Conservation (phyloP, 805 yeast genomes). For the Wickerhamomyces canadensis region DNA sequence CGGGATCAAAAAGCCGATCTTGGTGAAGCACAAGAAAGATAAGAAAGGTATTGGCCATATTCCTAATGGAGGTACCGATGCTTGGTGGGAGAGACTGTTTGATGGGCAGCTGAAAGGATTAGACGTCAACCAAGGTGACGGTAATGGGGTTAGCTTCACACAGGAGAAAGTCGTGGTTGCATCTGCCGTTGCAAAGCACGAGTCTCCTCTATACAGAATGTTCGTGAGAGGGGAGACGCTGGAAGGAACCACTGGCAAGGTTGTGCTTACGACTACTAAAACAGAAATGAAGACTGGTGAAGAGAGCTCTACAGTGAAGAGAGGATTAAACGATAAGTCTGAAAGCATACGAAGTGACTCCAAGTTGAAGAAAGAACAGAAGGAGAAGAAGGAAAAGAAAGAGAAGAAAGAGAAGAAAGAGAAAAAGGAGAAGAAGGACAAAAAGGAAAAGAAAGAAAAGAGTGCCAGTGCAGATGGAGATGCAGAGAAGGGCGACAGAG, state of each 20-base stretch:
- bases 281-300: background rate
- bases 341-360: background rate
- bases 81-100: slow-evolving; percentile 97
- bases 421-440: slow-evolving; percentile 20
- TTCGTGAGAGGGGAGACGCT: slow-evolving; percentile 86
- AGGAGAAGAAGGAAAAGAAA: slow-evolving; percentile 18
- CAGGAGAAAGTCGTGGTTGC: slow-evolving; percentile 46
- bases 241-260: slow-evolving; percentile 61
- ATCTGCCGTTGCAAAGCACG: slow-evolving; percentile 40
- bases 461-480: slow-evolving; percentile 20
- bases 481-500: slow-evolving; percentile 21
- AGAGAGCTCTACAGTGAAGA: slow-evolving; percentile 11
- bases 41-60: slow-evolving; percentile 82
- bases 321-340: slow-evolving; percentile 6
- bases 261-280: slow-evolving; percentile 14
- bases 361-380: slow-evolving; percentile 11
- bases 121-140: slow-evolving; percentile 41
- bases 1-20: slow-evolving; percentile 76
- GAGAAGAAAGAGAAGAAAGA: slow-evolving; percentile 11
- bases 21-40: slow-evolving; percentile 88
- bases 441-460: slow-evolving; percentile 20
- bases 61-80: slow-evolving; percentile 55
- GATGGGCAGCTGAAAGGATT: slow-evolving; percentile 85
- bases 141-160: slow-evolving; percentile 40
- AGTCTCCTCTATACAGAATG: slow-evolving; percentile 75